Evolutionary conservation across 768 basidiomycete genomes (phyloP).

Genomic region (Leucocoprinus leucothites): DNA sequence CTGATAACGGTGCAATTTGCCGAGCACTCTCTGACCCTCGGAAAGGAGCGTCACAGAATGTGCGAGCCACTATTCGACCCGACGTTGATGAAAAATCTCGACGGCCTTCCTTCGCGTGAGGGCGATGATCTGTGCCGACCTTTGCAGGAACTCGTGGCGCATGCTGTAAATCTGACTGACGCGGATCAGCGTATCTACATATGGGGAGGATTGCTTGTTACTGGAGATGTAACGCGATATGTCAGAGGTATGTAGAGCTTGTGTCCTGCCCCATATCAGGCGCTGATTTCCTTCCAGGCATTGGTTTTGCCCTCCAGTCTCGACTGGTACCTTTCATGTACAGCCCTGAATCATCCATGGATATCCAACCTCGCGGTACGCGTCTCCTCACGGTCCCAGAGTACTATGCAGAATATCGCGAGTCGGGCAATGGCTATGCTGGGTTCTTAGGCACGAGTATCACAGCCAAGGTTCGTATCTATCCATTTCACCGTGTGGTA

Average conservation of each 20-base stretch:
- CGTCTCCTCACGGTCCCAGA: conserved; percentile 73
- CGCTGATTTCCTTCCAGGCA: conserved; percentile 36
- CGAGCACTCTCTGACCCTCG: conserved; percentile 68
- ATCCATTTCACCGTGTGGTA: neutral
- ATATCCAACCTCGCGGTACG: conserved; percentile 67
- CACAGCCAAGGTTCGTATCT: conserved; percentile 66
- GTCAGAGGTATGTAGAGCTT: conserved; percentile 64
- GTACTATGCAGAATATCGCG: conserved; percentile 88
- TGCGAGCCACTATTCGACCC: conserved; percentile 90
- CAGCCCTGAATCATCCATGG: conserved; percentile 62
- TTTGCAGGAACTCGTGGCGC: conserved; percentile 66
- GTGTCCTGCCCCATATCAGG: neutral
- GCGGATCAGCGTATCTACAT: conserved; percentile 67
- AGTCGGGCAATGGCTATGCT: conserved; percentile 77
- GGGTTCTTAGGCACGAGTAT: conserved; percentile 83
- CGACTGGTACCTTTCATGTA: conserved; percentile 62
- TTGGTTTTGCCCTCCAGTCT: conserved; percentile 67
- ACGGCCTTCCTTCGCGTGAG: conserved; percentile 20
- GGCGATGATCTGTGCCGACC: conserved; percentile 33
- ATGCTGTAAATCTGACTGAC: conserved; percentile 58
- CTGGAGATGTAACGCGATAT: conserved; percentile 69
- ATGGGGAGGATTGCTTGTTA: conserved; percentile 78
- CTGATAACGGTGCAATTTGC: conserved; percentile 75
- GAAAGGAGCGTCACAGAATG: conserved; percentile 86
- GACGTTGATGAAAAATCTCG: conserved; percentile 42